Percentiles rank a stretch among this genome's conserved stretches.
These are phyloP conservation scores for Dipodascus geniculatus DNA, from an alignment of 805 yeast species.

Conservation along the genomic window DNA sequence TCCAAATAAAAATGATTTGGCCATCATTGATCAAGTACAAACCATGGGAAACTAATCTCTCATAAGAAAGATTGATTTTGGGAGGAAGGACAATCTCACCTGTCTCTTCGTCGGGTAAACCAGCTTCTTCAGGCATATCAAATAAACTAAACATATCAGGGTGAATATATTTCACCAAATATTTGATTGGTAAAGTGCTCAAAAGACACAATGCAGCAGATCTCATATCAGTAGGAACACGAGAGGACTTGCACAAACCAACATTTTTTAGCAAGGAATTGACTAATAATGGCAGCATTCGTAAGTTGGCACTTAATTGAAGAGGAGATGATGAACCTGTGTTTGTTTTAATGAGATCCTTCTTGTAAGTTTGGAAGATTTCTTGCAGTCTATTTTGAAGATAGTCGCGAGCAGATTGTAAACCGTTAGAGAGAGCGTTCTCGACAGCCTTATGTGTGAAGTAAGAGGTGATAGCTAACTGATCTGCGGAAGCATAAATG, in stretches of 20 bases:
- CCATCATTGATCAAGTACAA: conserved; percentile 83
- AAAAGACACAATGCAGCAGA: conserved; percentile 75
- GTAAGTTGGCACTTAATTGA: conserved; percentile 72
- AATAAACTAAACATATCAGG: conserved; percentile 85
- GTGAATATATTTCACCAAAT: conserved; percentile 67
- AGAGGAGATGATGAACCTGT: conserved; percentile 87
- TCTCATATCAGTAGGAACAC: conserved; percentile 83
- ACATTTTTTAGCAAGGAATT: conserved; percentile 75
- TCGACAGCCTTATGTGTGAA: conserved; percentile 80
- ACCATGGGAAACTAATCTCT: conserved; percentile 76
- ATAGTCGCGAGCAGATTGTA: conserved; percentile 70
- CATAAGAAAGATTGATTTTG: conserved; percentile 67
- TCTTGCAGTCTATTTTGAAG: conserved; percentile 59
- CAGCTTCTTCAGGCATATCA: conserved; percentile 88
- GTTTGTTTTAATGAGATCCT: conserved; percentile 84
- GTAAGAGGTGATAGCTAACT: conserved; percentile 73
- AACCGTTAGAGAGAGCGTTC: conserved; percentile 48
- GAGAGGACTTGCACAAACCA: conserved; percentile 61
- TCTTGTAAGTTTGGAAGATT: conserved; percentile 66
- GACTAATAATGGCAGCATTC: conserved; percentile 82
- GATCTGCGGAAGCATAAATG: conserved; percentile 92
- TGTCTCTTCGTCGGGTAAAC: conserved; percentile 62
- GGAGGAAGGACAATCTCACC: conserved; percentile 76
- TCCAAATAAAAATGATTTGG: conserved; percentile 80
- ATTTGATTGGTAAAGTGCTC: conserved; percentile 68